Base-by-base conservation (phyloP, 192 early-diverging fungal genomes). In the Coemansia brasiliensis region DNA sequence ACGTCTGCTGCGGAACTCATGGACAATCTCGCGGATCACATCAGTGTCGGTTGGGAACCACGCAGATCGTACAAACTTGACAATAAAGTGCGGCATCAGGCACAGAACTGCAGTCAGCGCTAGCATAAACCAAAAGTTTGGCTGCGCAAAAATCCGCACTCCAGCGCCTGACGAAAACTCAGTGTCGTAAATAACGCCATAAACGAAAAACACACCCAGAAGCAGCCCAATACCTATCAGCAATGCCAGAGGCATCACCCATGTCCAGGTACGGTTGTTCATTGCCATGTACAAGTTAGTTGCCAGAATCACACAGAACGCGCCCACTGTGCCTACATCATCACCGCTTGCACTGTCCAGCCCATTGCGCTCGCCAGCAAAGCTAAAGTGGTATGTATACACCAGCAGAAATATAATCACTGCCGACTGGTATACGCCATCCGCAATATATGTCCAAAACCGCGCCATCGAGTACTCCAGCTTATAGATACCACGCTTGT, bases 11-110 rank as follows among this genome's bases (percentile, higher is more conserved):
- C 68, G 68, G 68, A 78, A 78, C 2, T 48, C 55, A 29, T 76
- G 67, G 18, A 86, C 77, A 55, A 86, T 81, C 78, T 94, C 94
- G 41, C 91, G 91, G 45, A 96, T 83, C 37, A 96, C 84, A 24
- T 94, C 87, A 6, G 86, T 85, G 69, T 96, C 91, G 39, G 82
- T 90, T 1, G 94, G 94, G 27, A 75, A 74, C 62, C 89, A 84
- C 29, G 85, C 82, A 25, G 90, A 88, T 13, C 83, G 74, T 38
- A 80, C 67, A 65, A 86, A 89, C 72, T 88, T 86, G 41, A 80
- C 72, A 24, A 81, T 69, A 40, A 87, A 79, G 38, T 91, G 87
- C 17, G 94, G 94, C 59, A 92, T 55, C 67, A 90, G 82, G 37
- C 90, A 90, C 16, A 86, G 32, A 0, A 85, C 46, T 3, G 84